These are phyloP conservation scores for Penicillium angulare DNA, from an alignment of 495 filamentous ascomycete species.

Conservation along the genomic window DNA sequence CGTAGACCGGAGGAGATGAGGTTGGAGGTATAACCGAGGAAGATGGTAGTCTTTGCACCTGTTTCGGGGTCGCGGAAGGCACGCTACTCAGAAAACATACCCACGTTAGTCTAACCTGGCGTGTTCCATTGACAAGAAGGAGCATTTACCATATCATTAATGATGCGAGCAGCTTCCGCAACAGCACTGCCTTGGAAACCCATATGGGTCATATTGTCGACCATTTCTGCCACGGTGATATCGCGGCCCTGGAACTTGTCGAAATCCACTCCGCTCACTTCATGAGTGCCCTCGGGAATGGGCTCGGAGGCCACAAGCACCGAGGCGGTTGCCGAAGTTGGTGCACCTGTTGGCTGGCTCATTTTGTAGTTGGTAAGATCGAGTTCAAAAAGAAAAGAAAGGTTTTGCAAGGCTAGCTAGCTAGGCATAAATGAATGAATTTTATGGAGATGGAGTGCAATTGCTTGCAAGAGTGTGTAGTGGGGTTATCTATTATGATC, in stretches of 20 bases:
- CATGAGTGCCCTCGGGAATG: conserved; percentile 67
- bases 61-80: conserved; percentile 74
- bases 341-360: conserved; percentile 31
- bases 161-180: conserved; percentile 77
- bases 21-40: conserved; percentile 95
- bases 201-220: conserved; percentile 78
- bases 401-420: no score
- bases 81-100: conserved; percentile 46
- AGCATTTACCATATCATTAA: conserved; percentile 82
- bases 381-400: not conserved
- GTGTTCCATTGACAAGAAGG: not conserved
- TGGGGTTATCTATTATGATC: no score
- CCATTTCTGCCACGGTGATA: conserved; percentile 81
- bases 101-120: not conserved
- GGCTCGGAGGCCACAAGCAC: conserved; percentile 87
- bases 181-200: conserved; percentile 91
- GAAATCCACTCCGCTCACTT: conserved; percentile 88
- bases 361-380: conserved; percentile 6
- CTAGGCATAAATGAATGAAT: no score
- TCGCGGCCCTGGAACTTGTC: conserved; percentile 68
- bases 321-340: conserved; percentile 70
- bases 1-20: conserved; percentile 93
- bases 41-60: conserved; percentile 77
- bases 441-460: no score
- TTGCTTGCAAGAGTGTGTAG: no score